Conservation (phyloP, 805 yeast genomes). For the Candida manassasensis region DNA sequence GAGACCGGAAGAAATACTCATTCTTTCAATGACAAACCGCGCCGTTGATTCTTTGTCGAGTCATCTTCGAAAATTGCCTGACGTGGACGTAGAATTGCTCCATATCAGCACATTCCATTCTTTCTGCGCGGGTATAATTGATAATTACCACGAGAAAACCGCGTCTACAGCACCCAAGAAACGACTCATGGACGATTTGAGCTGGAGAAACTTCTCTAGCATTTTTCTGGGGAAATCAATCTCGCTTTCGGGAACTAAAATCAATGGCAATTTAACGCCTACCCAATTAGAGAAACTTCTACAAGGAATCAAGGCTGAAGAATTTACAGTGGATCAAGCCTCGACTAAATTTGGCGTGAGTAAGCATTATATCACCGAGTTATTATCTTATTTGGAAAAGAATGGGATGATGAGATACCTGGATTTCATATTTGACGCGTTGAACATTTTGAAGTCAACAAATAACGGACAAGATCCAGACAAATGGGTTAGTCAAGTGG, state of each 20-base stretch:
- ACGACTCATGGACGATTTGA: constrained; percentile 48
- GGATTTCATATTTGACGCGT: constrained; percentile 31
- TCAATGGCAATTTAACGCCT: constrained; percentile 21
- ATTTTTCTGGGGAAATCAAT: constrained; percentile 35
- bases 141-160: constrained; percentile 24
- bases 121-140: constrained; percentile 48
- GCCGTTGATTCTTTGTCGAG: constrained; percentile 50
- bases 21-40: constrained; percentile 64
- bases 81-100: constrained; percentile 26
- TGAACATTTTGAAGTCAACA: constrained; percentile 21
- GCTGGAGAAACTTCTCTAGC: constrained; percentile 40
- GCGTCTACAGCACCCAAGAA: constrained; percentile 12
- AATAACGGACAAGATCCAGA: constrained; percentile 12
- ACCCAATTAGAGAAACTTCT: constrained; percentile 21
- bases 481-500: constrained; percentile 18
- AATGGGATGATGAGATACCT: constrained; percentile 33
- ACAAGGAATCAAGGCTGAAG: constrained; percentile 18
- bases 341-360: constrained; percentile 19
- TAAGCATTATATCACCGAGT: constrained; percentile 21
- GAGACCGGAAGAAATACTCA: constrained; percentile 51
- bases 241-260: constrained; percentile 15
- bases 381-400: constrained; percentile 24
- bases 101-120: constrained; percentile 60
- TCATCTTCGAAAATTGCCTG: constrained; percentile 31
- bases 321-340: constrained; percentile 18